Conservation (phyloP, 331 rosid genomes). For the Spiraea crenata region DNA sequence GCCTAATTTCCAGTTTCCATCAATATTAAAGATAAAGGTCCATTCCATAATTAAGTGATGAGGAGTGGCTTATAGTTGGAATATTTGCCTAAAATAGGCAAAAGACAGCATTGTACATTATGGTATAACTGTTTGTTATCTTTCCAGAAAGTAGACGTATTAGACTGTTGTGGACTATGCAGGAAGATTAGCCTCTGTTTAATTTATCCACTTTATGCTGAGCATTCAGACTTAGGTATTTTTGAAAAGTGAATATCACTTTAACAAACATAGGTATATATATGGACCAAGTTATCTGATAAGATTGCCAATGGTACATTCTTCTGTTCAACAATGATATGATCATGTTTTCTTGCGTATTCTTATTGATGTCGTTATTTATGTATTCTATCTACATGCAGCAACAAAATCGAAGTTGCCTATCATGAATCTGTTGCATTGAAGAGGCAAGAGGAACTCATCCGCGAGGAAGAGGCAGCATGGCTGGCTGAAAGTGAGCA, state of each 20-base stretch:
- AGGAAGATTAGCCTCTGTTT: no score
- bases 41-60: background rate
- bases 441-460: conserved; percentile 98
- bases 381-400: conserved; percentile 42
- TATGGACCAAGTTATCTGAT: background rate
- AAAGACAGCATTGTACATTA: no score
- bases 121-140: no score
- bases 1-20: background rate
- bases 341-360: conserved; percentile 1
- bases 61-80: background rate
- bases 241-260: background rate
- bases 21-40: background rate
- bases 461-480: conserved; percentile 99
- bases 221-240: background rate
- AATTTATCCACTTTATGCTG: background rate
- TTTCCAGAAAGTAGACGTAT: no score
- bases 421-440: conserved; percentile 99
- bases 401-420: conserved; percentile 96
- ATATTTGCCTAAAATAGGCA: background rate
- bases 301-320: background rate
- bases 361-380: conserved; percentile 18
- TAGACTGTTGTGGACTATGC: background rate
- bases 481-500: conserved; percentile 89
- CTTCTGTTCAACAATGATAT: background rate
- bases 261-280: background rate